Evolutionary conservation across 371 early-diverging fungal genomes (phyloP), one percentile per base, ranked within the genome.

Genomic region (Basidiobolus heterosporus): DNA sequence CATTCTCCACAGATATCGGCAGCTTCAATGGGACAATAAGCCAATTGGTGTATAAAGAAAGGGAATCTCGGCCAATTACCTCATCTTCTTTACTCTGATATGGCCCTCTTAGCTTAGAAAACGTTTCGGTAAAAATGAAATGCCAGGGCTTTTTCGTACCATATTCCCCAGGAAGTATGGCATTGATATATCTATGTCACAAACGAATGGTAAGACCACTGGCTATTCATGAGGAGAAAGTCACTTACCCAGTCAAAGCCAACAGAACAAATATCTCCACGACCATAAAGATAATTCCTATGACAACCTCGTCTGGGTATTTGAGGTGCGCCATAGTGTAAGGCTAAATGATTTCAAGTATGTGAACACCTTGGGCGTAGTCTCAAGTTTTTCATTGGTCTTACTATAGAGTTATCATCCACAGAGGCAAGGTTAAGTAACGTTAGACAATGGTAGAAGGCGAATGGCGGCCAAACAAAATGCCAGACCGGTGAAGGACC

Each of bases 401-500:
- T 30, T 30, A 30, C 30, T 9, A 30, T 30, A 9, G 30, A 30
- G 30, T 30, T 30, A 30, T 15, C 19, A 20, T 11, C 30, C 35
- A 45, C 58, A 20, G 69, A 63, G 0, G 68, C 69, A 3, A 22
- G 21, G 49, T 74, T 74, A 46, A 80, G 54, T 11, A 65, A 45
- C 7, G 55, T 50, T 38, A 82, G 55, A 3, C 66, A 67, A 6
- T 67, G 57, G 59, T 77, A 82, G 58, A 82, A 80, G 9, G 80
- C 81, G 57, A 82, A 81, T 2, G 78, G 75, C 2, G 82, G 80
- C 81, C 82, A 84, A 45, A 78, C 47, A 60, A 69, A 74, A 57
- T 69, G 30, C 30, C 30, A 30, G 5, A 30, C 30, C 30, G 30
- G 30, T 9, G 30, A 30, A 3, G 30, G 30, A 3, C 30, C 30